Evolutionary conservation across 192 early-diverging fungal genomes (phyloP).

Genomic region (Umbelopsis sp.): DNA sequence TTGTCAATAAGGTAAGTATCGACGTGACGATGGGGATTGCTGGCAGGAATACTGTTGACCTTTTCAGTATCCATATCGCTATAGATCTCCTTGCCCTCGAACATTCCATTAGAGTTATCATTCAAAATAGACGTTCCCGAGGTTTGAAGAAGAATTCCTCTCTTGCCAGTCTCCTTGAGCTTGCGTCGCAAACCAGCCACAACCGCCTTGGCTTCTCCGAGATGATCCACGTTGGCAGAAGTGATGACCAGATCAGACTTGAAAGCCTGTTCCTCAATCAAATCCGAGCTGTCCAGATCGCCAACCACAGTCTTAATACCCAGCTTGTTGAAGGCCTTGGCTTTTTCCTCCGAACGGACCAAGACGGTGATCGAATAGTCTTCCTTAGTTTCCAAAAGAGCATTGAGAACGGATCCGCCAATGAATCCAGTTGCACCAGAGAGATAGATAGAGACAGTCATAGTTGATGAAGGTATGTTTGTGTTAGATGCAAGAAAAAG

Average conservation of each 20-base stretch:
- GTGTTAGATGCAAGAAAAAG: not conserved
- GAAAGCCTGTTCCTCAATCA: slow-evolving; percentile 7
- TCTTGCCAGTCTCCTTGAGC: slow-evolving; percentile 18
- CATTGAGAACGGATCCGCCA: not conserved
- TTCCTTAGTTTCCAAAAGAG: slow-evolving; percentile 2
- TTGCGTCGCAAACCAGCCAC: not conserved
- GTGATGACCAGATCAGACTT: slow-evolving; percentile 6
- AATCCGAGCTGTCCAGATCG: not conserved
- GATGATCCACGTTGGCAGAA: not conserved
- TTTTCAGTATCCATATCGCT: slow-evolving; percentile 1
- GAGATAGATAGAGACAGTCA: slow-evolving; percentile 8
- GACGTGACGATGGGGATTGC: slow-evolving; percentile 17
- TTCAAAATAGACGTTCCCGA: slow-evolving; percentile 12
- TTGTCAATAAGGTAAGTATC: slow-evolving; percentile 17
- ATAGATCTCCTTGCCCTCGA: slow-evolving; percentile 10
- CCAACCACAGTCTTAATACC: slow-evolving; percentile 13
- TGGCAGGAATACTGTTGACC: slow-evolving; percentile 1
- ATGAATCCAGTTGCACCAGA: slow-evolving; percentile 19
- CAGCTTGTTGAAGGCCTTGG: not conserved
- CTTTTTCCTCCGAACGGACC: slow-evolving; percentile 19
- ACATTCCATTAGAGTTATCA: not conserved
- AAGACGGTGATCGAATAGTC: slow-evolving; percentile 16
- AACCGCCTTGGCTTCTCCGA: slow-evolving; percentile 19
- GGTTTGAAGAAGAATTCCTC: not conserved
- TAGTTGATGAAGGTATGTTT: not conserved